A percentile compares a stretch with the other conserved stretches of the same genome.
These are phyloP conservation scores for Nicotiana otophora DNA, from an alignment of 257 asterid genomes.

Conservation along the genomic window DNA sequence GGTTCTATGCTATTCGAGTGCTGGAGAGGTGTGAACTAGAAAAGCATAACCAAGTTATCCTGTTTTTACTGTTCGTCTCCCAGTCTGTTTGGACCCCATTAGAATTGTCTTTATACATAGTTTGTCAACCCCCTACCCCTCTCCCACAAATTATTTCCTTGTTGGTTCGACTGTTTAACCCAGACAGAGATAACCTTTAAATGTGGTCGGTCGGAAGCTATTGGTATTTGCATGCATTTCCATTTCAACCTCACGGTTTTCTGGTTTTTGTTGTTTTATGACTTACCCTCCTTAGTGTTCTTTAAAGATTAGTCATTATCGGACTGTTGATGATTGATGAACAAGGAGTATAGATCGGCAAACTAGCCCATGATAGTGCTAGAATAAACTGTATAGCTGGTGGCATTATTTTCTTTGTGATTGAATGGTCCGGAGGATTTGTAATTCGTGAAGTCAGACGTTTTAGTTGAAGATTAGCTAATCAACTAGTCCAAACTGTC, in stretches of 20 bases:
- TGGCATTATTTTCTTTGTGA: no score
- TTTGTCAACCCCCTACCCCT: neutral
- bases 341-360: neutral
- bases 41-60: constrained; percentile 12
- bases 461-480: no score
- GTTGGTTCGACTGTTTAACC: neutral
- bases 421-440: no score
- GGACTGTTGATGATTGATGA: neutral
- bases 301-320: neutral
- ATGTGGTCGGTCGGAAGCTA: neutral
- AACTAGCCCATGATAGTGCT: neutral
- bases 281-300: neutral
- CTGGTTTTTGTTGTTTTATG: neutral
- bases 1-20: constrained; percentile 2
- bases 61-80: neutral
- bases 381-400: neutral
- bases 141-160: no score
- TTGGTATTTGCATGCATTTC: constrained; percentile 3
- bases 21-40: constrained; percentile 1
- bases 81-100: neutral
- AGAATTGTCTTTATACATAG: neutral
- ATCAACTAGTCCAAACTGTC: no score
- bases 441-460: no score
- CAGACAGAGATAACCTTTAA: neutral
- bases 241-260: neutral